Conservation (phyloP, 768 basidiomycete genomes). For the Kwoniella dendrophila region DNA sequence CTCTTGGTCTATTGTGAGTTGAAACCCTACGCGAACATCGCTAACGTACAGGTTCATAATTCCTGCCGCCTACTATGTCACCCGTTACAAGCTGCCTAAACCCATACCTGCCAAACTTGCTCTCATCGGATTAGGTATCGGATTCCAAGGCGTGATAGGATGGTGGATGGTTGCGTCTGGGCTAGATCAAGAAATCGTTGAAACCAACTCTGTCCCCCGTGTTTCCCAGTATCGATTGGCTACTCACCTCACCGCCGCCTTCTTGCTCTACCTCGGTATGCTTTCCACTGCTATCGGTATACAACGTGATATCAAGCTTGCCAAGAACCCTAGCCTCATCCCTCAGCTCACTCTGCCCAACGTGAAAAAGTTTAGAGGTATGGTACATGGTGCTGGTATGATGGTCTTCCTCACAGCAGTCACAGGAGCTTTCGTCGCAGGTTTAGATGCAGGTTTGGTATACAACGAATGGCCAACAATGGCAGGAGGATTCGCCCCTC, state of each 20-base stretch:
- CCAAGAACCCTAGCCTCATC: constrained; percentile 9
- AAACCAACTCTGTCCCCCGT: constrained; percentile 80
- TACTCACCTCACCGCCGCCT: constrained; percentile 87
- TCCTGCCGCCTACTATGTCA: constrained; percentile 78
- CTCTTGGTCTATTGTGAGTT: constrained; percentile 58
- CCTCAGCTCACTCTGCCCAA: constrained; percentile 53
- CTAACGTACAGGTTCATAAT: constrained; percentile 67
- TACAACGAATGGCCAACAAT: constrained; percentile 98
- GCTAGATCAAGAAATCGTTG: constrained; percentile 76
- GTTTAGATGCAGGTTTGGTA: constrained; percentile 91
- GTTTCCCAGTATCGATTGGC: constrained; percentile 97
- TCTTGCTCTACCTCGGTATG: constrained; percentile 93
- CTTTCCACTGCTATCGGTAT: constrained; percentile 74
- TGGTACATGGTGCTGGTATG: constrained; percentile 67
- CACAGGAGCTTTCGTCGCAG: constrained; percentile 97
- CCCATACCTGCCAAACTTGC: constrained; percentile 67
- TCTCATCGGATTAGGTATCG: constrained; percentile 77
- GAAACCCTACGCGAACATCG: background rate
- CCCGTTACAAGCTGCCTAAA: constrained; percentile 69
- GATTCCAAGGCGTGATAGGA: constrained; percentile 85
- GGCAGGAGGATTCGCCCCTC: constrained; percentile 84
- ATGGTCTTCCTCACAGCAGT: constrained; percentile 89
- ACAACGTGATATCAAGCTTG: constrained; percentile 74
- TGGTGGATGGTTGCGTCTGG: constrained; percentile 99
- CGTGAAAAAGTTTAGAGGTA: constrained; percentile 65